Evolutionary conservation across 306 rosid genomes (phyloP).

Genomic region (Dalbergia oliveri): DNA sequence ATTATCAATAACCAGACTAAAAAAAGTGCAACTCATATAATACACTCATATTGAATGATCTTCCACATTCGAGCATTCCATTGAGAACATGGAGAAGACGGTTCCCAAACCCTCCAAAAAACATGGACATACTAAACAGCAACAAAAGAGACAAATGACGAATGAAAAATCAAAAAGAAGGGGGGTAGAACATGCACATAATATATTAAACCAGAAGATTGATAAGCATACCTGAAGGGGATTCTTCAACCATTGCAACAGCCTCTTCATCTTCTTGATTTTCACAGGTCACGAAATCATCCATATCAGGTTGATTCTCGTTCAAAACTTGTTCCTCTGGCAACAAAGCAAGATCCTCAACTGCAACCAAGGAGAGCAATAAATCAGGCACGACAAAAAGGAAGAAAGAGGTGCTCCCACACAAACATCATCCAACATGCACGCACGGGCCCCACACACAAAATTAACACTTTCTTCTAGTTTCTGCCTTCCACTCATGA

Average conservation of each 20-base stretch:
- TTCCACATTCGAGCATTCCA: constrained; percentile 10
- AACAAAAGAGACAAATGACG: neutral
- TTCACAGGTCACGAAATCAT: constrained; percentile 70
- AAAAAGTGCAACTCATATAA: constrained; percentile 23
- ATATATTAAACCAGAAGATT: neutral
- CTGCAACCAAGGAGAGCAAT: constrained; percentile 52
- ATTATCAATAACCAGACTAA: constrained; percentile 31
- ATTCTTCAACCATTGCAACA: constrained; percentile 86
- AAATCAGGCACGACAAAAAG: neutral
- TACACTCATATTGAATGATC: neutral
- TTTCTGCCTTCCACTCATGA: no score
- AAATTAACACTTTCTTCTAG: no score
- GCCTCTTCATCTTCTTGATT: constrained; percentile 86
- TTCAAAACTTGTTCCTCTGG: constrained; percentile 86
- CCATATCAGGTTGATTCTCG: constrained; percentile 81
- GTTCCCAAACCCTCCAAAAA: neutral
- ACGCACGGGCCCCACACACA: neutral
- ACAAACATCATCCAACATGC: constrained; percentile 11
- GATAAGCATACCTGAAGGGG: constrained; percentile 68
- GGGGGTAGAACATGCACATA: neutral
- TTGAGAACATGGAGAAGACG: neutral
- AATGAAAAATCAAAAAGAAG: neutral
- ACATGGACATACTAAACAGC: neutral
- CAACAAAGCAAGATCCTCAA: constrained; percentile 60
- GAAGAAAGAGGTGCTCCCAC: neutral